Base-by-base conservation (phyloP, 179 eudicot genomes). In the Patellifolia procumbens region DNA sequence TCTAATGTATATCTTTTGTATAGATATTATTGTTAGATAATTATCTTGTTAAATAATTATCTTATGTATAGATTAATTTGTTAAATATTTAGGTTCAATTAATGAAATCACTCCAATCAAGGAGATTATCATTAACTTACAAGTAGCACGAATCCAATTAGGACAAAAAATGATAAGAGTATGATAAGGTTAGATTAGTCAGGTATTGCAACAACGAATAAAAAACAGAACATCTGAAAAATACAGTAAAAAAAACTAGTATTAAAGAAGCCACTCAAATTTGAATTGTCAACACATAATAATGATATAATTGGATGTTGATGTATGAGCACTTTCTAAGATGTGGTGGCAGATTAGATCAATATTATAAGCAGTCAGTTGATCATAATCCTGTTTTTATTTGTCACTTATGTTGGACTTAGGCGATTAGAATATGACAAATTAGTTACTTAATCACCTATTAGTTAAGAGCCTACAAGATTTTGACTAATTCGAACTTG, bases 231-330 rank as follows among this genome's bases (percentile, higher is more conserved):
- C 22, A 22, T 37, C 49, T 6, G 17, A 9, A n/a, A n/a, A n/a
- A n/a, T n/a, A 66, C 42, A 4, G 20, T 10, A n/a, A 20, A 31
- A 3, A 11, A 70, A 19, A 31, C 19, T 12, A 24, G 7, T 3
- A 49, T 13, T 4, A 56, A 56, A 56, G 32, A 22, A 45, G 62
- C 32, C 45, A 32, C 62, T 32, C 48, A 68, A 24, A 12, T 12
- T 45, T 43, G 55, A 68, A 24, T 43, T 24, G 32, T 68, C 71
- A 68, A 68, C 71, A 68, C 16, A 4, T n/a, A 9, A n/a, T n/a
- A 68, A 68, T 68, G 31, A 26, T 68, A 37, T 37, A 56, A 73
- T 58, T 73, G 32, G 76, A 73, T 56, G 55, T 37, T 42, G 39
- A 58, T 56, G 65, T 58, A 39, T 39, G n/a, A 37, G 64, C 53